Conservation (phyloP, 306 rosid genomes). For the Macrotyloma uniflorum region DNA sequence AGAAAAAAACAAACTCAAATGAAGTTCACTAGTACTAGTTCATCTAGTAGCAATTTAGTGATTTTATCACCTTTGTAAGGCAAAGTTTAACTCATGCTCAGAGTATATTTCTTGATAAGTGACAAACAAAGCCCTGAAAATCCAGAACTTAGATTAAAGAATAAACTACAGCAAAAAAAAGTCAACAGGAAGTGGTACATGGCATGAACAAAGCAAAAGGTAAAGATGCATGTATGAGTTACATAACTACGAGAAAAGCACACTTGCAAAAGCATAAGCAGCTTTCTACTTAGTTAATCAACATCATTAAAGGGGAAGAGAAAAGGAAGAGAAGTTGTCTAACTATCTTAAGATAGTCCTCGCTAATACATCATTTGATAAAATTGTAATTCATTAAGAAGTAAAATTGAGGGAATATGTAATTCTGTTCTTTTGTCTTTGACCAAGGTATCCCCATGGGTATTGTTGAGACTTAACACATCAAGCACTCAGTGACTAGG, state of each 20-base stretch:
- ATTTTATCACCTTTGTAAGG: background rate
- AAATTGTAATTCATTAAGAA: background rate
- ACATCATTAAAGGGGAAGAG: background rate
- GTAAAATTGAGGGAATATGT: background rate
- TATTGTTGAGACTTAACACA: background rate
- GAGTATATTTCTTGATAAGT: background rate
- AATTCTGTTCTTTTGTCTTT: too few species aligned
- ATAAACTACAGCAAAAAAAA: background rate
- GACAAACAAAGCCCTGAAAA: background rate
- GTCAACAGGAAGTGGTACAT: background rate
- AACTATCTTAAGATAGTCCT: too few species aligned
- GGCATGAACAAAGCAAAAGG: background rate
- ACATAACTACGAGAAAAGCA: background rate
- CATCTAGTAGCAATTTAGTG: background rate
- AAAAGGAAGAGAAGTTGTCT: background rate
- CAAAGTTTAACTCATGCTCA: background rate
- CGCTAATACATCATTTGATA: too few species aligned
- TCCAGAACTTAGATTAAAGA: background rate
- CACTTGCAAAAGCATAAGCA: background rate
- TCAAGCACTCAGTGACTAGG: background rate
- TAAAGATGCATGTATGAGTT: background rate
- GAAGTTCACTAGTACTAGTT: constrained; percentile 4
- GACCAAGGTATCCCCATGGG: too few species aligned
- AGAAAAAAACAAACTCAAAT: background rate
- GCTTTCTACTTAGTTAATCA: background rate